A percentile compares a stretch with the other conserved stretches of the same genome.
Conservation (phyloP, 1,284 basidiomycete genomes). For the Tylopilus orsonianus region DNA sequence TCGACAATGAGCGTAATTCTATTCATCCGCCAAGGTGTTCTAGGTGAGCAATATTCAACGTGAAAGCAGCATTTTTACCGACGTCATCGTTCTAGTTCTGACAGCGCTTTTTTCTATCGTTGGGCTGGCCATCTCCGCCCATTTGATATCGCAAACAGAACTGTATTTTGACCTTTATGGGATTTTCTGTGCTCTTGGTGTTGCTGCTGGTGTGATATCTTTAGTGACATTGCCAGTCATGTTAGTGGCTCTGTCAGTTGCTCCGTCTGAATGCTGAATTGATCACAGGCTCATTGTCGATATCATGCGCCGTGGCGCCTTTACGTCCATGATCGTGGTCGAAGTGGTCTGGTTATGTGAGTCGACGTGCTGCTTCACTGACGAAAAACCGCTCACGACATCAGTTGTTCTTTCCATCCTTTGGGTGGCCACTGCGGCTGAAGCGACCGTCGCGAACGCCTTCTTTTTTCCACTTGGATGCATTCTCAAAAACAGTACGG, state of each 20-base stretch:
- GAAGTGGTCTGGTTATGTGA: conserved; percentile 41
- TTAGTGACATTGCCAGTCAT: conserved; percentile 46
- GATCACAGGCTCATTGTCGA: conserved; percentile 37
- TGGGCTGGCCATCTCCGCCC: conserved; percentile 38
- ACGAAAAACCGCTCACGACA: not conserved
- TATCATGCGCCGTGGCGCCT: conserved; percentile 33
- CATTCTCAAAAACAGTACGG: conserved; percentile 17
- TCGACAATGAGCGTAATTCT: conserved; percentile 22
- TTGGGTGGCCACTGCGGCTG: conserved; percentile 52
- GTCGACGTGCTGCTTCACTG: conserved; percentile 4
- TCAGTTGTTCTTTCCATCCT: conserved; percentile 55
- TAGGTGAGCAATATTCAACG: conserved; percentile 21
- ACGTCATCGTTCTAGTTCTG: conserved; percentile 20
- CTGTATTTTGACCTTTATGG: conserved; percentile 17
- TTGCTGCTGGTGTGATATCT: conserved; percentile 45
- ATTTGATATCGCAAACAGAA: conserved; percentile 30
- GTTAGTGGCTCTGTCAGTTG: conserved; percentile 34
- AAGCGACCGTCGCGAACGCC: conserved; percentile 31
- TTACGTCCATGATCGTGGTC: conserved; percentile 39
- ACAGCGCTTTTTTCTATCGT: conserved; percentile 36
- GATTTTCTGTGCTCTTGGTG: conserved; percentile 40
- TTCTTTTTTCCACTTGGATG: conserved; percentile 28
- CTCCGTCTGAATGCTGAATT: conserved; percentile 10
- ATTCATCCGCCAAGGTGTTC: conserved; percentile 21
- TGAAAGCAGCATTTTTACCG: not conserved